Conservation (phyloP, 2,329 filamentous ascomycete genomes). For the Talaromyces sp. region DNA sequence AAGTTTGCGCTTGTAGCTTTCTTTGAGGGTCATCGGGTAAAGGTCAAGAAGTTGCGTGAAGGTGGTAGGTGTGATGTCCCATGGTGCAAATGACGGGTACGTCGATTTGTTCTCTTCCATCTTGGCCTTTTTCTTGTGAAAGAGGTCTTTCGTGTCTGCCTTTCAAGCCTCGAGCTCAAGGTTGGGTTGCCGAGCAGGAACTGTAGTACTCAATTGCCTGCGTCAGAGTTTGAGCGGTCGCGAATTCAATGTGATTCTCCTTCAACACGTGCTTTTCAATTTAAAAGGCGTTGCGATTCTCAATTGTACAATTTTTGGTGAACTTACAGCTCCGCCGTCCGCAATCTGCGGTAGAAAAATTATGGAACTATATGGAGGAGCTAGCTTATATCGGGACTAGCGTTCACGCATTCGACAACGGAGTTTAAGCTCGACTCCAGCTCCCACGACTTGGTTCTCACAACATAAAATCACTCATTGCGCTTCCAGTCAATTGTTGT, state of each 20-base stretch:
- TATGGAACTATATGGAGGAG: not conserved
- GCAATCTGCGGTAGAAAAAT: not conserved
- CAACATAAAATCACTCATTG: not conserved
- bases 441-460: not conserved
- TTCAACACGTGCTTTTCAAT: not conserved
- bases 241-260: not conserved
- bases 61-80: conserved; percentile 25
- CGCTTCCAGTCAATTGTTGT: not conserved
- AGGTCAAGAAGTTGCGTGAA: conserved; percentile 28
- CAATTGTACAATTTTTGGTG: not conserved
- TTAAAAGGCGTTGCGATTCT: not conserved
- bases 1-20: conserved; percentile 26
- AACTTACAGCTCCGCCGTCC: not conserved
- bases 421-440: not conserved
- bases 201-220: not conserved
- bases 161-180: not conserved
- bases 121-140: not conserved
- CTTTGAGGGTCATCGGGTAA: conserved; percentile 28
- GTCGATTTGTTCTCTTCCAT: not conserved
- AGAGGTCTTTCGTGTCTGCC: not conserved
- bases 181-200: not conserved
- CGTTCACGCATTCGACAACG: not conserved
- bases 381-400: not conserved
- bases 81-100: conserved; percentile 24
- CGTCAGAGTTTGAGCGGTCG: not conserved